A percentile compares a stretch with the other conserved stretches of the same genome.
Conservation (phyloP, 176 grass and related monocot species). For the Aegilops tauschii region DNA sequence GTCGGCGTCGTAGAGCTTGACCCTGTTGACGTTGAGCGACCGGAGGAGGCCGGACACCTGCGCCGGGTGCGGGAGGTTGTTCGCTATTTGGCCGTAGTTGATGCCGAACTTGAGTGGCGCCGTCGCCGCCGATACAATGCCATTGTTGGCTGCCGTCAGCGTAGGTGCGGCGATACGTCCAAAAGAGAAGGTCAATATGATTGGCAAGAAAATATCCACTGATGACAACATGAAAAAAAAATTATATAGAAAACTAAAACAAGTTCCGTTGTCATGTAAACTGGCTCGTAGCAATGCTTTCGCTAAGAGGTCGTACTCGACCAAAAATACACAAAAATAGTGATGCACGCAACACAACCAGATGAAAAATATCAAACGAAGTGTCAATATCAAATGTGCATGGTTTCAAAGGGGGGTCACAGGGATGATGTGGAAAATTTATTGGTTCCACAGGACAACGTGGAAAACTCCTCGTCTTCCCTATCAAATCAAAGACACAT, state of each 20-base stretch:
- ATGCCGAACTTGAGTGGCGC: slow-evolving; percentile 56
- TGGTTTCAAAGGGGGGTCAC: slow-evolving; percentile 4
- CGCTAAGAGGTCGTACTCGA: slow-evolving; percentile 18
- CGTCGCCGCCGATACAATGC: slow-evolving; percentile 9
- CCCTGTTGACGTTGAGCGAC: slow-evolving; percentile 54
- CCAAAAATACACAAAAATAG: neutral
- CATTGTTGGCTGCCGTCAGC: neutral
- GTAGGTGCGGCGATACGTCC: neutral
- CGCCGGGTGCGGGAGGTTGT: slow-evolving; percentile 57
- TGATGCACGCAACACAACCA: neutral
- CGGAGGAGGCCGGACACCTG: slow-evolving; percentile 59
- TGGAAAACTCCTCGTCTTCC: neutral
- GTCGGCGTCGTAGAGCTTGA: slow-evolving; percentile 83
- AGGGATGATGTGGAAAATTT: slow-evolving; percentile 14
- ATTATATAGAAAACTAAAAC: neutral
- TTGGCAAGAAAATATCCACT: neutral
- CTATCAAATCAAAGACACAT: slow-evolving; percentile 10
- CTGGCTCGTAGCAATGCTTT: neutral
- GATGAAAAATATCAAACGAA: neutral
- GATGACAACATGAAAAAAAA: neutral
- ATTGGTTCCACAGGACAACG: neutral
- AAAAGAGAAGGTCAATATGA: neutral
- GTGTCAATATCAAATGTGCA: slow-evolving; percentile 32
- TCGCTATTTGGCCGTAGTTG: slow-evolving; percentile 81
- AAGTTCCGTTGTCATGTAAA: neutral